Evolutionary conservation across 768 basidiomycete genomes (phyloP).

Genomic region (Russula ochroleuca): DNA sequence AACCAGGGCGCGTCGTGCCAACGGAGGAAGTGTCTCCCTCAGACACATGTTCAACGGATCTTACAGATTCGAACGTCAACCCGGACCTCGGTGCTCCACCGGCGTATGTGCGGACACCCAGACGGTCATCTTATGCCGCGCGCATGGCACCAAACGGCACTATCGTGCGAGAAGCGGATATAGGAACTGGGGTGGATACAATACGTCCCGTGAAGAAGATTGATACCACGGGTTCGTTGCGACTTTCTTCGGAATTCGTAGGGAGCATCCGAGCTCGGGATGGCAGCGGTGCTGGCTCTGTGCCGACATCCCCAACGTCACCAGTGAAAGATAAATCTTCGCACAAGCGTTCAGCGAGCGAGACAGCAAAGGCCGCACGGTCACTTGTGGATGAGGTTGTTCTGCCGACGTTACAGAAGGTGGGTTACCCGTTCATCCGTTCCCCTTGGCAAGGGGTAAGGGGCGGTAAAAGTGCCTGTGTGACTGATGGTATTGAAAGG

Average conservation of each 20-base stretch:
- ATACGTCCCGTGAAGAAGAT: conserved; percentile 93
- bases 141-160: conserved; percentile 70
- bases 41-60: conserved; percentile 37
- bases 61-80: conserved; percentile 29
- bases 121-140: conserved; percentile 76
- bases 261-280: conserved; percentile 62
- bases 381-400: conserved; percentile 80
- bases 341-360: conserved; percentile 51
- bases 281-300: conserved; percentile 38
- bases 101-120: conserved; percentile 59
- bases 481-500: conserved; percentile 37
- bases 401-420: conserved; percentile 71
- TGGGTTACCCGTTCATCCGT: conserved; percentile 32
- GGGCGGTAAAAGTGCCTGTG: not conserved
- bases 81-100: conserved; percentile 58
- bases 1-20: conserved; percentile 33
- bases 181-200: conserved; percentile 86
- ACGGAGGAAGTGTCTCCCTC: conserved; percentile 46
- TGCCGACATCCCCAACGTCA: conserved; percentile 43
- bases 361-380: conserved; percentile 59
- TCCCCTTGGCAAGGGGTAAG: conserved; percentile 50
- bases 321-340: conserved; percentile 39
- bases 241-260: conserved; percentile 75
- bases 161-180: conserved; percentile 70
- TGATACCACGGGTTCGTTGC: conserved; percentile 70